phyloP scores from a whole-genome alignment of 352 stramenopile species.

The Phytophthora chlamydospora region DNA sequence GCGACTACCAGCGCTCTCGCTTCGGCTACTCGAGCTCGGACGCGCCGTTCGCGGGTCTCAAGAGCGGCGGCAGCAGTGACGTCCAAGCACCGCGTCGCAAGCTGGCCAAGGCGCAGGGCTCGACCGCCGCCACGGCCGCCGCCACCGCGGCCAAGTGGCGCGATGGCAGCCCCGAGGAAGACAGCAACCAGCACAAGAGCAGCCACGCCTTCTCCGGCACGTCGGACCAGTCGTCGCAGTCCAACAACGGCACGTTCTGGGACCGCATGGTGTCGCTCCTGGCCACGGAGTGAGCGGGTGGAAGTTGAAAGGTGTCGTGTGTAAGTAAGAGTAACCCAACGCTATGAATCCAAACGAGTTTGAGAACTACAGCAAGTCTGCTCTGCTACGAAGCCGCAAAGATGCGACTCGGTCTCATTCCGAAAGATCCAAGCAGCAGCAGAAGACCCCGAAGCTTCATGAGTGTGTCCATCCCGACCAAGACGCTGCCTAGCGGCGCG shows the following conservation, averaged over 20 bases:
- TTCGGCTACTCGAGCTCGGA: conserved; percentile 46
- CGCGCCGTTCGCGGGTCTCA: conserved; percentile 29
- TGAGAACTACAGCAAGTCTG: no score
- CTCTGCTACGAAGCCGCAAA: neutral
- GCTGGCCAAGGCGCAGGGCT: conserved; percentile 5
- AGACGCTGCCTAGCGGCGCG: conserved; percentile 48
- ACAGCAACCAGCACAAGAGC: conserved; percentile 17
- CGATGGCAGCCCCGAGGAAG: conserved; percentile 35
- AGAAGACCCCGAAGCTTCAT: conserved; percentile 12
- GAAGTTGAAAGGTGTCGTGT: conserved; percentile 17
- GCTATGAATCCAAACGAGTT: conserved; percentile 14
- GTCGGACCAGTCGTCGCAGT: conserved; percentile 45
- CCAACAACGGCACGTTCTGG: conserved; percentile 51
- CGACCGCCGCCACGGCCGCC: conserved; percentile 7
- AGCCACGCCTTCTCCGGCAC: conserved; percentile 29
- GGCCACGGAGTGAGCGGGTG: conserved; percentile 20
- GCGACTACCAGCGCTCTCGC: conserved; percentile 58
- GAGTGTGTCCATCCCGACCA: conserved; percentile 30
- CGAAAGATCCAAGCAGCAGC: conserved; percentile 9
- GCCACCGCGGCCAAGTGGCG: conserved; percentile 43
- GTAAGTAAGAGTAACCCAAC: conserved; percentile 4
- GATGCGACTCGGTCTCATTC: conserved; percentile 9
- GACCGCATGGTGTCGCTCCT: conserved; percentile 52
- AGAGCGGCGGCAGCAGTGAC: conserved; percentile 10
- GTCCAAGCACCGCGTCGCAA: conserved; percentile 15